phyloP scores from a whole-genome alignment of 2,329 filamentous ascomycete species.

The Fusarium sp. region DNA sequence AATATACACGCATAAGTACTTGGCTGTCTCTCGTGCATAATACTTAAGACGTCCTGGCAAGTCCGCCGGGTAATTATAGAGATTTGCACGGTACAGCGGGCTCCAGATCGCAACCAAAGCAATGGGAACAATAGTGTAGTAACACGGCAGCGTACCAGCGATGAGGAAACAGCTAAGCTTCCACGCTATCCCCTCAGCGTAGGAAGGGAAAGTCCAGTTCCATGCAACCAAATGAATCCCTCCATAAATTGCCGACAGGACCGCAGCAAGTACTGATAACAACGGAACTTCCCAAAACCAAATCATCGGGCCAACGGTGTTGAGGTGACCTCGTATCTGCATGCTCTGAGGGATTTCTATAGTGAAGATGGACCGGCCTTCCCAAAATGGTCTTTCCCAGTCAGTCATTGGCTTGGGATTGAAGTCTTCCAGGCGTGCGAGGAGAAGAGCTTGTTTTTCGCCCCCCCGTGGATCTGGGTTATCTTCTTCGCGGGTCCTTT shows the following conservation, averaged over 20 bases:
- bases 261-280: rapidly evolving
- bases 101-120: background rate
- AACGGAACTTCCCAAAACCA: no score
- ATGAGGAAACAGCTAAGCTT: background rate
- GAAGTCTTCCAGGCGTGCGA: background rate
- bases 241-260: background rate
- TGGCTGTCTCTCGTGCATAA: no score
- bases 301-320: no score
- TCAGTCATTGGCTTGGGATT: background rate
- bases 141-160: background rate
- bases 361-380: background rate
- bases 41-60: no score
- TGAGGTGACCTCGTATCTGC: no score
- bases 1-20: background rate
- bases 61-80: no score
- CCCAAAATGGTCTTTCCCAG: background rate
- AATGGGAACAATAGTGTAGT: no score
- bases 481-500: rapidly evolving
- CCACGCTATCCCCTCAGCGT: background rate
- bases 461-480: rapidly evolving
- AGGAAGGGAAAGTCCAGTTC: background rate
- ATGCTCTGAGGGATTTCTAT: background rate
- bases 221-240: background rate
- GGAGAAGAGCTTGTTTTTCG: background rate
- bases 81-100: background rate